These are phyloP conservation scores for Mitragyna speciosa DNA, from an alignment of 257 asterid species.

Conservation along the genomic window DNA sequence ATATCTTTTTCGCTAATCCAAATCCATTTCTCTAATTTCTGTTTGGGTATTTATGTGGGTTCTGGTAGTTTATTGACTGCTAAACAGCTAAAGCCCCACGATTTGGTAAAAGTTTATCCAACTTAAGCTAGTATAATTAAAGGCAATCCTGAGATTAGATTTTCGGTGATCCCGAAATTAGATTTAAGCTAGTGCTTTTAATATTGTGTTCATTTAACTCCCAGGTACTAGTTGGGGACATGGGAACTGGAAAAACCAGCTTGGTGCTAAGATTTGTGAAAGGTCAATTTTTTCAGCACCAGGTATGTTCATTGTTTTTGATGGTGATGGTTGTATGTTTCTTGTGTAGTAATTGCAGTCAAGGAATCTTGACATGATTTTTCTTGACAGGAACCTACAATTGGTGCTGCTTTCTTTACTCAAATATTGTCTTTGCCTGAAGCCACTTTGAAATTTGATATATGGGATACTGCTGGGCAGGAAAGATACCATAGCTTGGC, in stretches of 20 bases:
- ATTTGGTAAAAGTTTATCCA: not conserved
- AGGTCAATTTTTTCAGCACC: conserved; percentile 24
- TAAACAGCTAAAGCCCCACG: too few relatives aligned
- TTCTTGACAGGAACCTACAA: conserved; percentile 22
- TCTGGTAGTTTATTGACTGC: not conserved
- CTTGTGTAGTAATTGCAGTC: not conserved
- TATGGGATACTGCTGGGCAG: conserved; percentile 32
- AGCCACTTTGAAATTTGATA: conserved; percentile 28
- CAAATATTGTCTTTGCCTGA: conserved; percentile 26
- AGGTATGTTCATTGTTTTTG: not conserved
- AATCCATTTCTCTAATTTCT: not conserved
- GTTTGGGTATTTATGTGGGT: not conserved
- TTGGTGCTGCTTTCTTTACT: conserved; percentile 34
- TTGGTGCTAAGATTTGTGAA: conserved; percentile 29
- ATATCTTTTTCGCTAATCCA: not conserved
- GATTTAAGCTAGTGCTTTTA: too few relatives aligned
- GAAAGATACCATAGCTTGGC: conserved; percentile 32
- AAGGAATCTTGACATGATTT: not conserved
- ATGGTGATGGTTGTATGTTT: not conserved
- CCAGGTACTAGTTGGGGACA: conserved; percentile 32
- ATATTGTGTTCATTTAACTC: not conserved
- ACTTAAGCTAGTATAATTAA: not conserved
- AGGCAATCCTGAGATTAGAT: not conserved
- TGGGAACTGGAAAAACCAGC: conserved; percentile 36
- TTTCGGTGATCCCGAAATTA: not conserved